Base-by-base conservation (phyloP, 2,329 filamentous ascomycete species). In the Botrytis pseudocinerea region DNA sequence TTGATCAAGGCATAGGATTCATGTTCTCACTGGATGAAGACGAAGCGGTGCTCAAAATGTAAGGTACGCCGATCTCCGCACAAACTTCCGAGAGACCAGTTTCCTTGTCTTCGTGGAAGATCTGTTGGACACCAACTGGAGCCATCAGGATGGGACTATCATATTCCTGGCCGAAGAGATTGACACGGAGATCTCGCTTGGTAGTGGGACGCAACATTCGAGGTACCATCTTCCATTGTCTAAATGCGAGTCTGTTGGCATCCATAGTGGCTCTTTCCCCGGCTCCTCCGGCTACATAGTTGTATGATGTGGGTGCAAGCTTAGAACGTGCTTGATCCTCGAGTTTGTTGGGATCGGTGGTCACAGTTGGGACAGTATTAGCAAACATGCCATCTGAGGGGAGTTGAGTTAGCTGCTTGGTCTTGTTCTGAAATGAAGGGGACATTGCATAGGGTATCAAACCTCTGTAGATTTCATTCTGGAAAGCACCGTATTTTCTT, bases 71-170 rank as follows among this genome's bases (percentile, higher is more conserved):
- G 1, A 90, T 82, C 22, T 88, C 85, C 4, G 85, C 85, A 74
- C 89, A 92, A 0, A 89, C 90, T n/a, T 85, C 82, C 0, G 91
- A 90, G 0, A 89, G 86, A 0, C 89, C 91, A 1, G 86, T 84
- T 78, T 94, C 92, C 22, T 85, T 88, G 76, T 92, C 89, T 0
- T 83, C 79, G 76, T 94, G 91, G 78, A 92, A 90, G 46, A 92
- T 89, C 2, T 84, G 83, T 77, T 93, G 91, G 0, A 93, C 90
- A 0, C 92, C 92, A 2, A 94, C 85, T 0, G 92, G 92, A 1
- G 91, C 91, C 78, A 91, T 87, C 2, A 92, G 79, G 1, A 92
- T 76, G 0, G 90, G 90, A 44, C 66, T 75, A 25, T 75, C 81
- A 71, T 87, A 87, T 44, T 79, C 83, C 42, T 83, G 80, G 0